phyloP scores from a whole-genome alignment of 73 alveolate species.

The Strombidium stylifer region DNA sequence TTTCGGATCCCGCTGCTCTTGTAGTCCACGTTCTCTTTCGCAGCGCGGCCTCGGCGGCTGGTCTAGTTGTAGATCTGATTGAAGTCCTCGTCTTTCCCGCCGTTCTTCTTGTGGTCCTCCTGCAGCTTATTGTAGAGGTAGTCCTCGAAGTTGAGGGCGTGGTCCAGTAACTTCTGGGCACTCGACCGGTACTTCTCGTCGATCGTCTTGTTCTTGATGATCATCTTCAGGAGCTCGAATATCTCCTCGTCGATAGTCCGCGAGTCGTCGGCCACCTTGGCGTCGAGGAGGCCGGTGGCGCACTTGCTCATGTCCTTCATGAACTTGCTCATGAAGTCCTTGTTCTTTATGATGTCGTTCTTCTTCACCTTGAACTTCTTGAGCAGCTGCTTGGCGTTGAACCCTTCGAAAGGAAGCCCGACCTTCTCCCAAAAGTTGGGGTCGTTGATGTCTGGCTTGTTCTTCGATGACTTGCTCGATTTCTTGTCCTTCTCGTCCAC shows the following conservation, averaged over 20 bases:
- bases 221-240: constrained; percentile 48
- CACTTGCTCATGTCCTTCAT: constrained; percentile 58
- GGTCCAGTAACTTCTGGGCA: background rate
- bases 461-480: constrained; percentile 55
- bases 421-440: constrained; percentile 81
- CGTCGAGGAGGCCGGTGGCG: constrained; percentile 59
- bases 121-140: background rate
- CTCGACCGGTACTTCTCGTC: constrained; percentile 3
- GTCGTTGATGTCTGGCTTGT: constrained; percentile 59
- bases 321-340: constrained; percentile 5
- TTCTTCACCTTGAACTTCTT: constrained; percentile 12
- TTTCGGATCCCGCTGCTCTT: background rate
- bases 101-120: background rate
- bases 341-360: background rate
- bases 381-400: constrained; percentile 40
- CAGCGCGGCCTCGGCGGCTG: background rate
- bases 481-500: constrained; percentile 31
- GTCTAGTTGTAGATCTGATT: background rate
- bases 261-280: constrained; percentile 35
- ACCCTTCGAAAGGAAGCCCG: constrained; percentile 51
- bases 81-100: background rate
- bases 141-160: constrained; percentile 8
- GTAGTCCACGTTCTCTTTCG: constrained; percentile 19
- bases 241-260: constrained; percentile 63
- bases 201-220: constrained; percentile 1